These are phyloP conservation scores for Acanthamoeba triangularis DNA, from an alignment of 208 protist genomes.

Conservation along the genomic window DNA sequence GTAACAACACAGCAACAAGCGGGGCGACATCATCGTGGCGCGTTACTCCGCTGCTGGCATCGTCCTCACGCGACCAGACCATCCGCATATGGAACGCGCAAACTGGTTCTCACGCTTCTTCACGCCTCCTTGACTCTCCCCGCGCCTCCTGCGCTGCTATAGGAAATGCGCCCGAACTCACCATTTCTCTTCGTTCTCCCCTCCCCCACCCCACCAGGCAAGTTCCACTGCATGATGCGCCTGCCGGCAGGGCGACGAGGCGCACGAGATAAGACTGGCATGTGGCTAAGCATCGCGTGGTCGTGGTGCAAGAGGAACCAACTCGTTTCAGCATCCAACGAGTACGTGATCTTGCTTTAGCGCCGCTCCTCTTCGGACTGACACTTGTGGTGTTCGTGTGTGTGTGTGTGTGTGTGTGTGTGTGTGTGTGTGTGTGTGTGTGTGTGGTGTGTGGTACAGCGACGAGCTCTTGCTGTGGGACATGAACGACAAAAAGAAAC, in stretches of 20 bases:
- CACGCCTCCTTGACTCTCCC: not conserved
- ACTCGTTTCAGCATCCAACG: not conserved
- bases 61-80: slow-evolving; percentile 54
- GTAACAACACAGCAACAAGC: not conserved
- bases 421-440: too few species aligned
- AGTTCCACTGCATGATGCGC: slow-evolving; percentile 57
- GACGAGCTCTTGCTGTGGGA: slow-evolving; percentile 72
- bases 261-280: not conserved
- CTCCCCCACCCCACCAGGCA: not conserved
- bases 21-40: not conserved
- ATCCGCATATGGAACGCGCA: slow-evolving; percentile 68
- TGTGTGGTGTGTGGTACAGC: too few species aligned
- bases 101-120: slow-evolving; percentile 19
- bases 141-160: not conserved
- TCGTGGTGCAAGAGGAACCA: slow-evolving; percentile 9
- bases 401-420: too few species aligned
- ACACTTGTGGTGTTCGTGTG: not conserved
- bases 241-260: not conserved
- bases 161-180: too few species aligned
- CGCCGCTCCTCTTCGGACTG: not conserved
- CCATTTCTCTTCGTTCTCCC: not conserved
- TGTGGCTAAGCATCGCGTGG: slow-evolving; percentile 43
- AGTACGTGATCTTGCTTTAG: not conserved
- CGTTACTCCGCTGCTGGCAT: slow-evolving; percentile 33
- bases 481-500: slow-evolving; percentile 13